Evolutionary conservation across 2,329 filamentous ascomycete genomes (phyloP), one percentile per base, ranked within the genome.

Genomic region (Fusarium sp.): DNA sequence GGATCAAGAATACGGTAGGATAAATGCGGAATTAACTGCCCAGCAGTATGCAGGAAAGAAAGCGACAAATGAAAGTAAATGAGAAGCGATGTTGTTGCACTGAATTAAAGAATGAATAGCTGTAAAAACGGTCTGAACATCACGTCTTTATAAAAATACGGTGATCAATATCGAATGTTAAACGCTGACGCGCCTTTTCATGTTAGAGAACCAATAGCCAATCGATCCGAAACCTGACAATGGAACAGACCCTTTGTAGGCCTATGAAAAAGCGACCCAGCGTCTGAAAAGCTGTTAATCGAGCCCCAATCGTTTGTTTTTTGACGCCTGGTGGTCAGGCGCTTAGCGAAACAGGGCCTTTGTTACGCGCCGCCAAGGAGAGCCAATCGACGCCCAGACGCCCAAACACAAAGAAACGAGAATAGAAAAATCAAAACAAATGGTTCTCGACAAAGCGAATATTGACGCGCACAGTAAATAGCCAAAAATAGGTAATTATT

Each of bases 341-440:
- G 72, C 72, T 72, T 74, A 74, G 64, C 64, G 72, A 74, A 74
- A 74, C 72, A 26, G 42, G 26, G 42, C 8, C 58, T 59, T 54
- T 56, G 52, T 58, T 67, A 55, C 52, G 62, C 66, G 66, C 66
- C 7, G 48, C 22, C 1, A 61, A 52, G 3, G 9, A 66, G 20
- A 66, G 18, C 63, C 63, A 66, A 66, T 66, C 43, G 55, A 38
- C 18, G 33, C n/a, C 15, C 7, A 33, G 28, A 11, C 14, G 20
- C 18, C 31, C 44, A 33, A 34, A 33, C 13, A 49, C n/a, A 66
- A 66, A 61, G 61, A 55, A 66, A 66, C 63, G 10, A 66, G 48
- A 50, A 66, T 49, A 66, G 48, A 60, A 45, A 28, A 55, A 55
- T 60, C 44, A n/a, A 52, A 52, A 51, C 28, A 58, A 53, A 40